phyloP scores from a whole-genome alignment of 805 yeast species.

The Candida pini region DNA sequence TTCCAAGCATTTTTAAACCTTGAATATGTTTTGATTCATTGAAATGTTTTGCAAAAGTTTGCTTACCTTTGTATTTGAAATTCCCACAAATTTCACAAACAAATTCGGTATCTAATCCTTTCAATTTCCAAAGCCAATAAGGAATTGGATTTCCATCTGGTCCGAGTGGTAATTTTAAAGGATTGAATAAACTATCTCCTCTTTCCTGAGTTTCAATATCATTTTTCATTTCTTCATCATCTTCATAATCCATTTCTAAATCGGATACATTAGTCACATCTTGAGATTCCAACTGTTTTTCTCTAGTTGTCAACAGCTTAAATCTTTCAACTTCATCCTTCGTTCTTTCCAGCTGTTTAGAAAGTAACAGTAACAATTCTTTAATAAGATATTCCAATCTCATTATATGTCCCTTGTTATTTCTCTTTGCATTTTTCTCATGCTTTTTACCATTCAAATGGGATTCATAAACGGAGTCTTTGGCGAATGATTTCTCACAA shows the following conservation, averaged over 20 bases:
- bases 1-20: constrained; percentile 73
- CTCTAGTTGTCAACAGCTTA: constrained; percentile 65
- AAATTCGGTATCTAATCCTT: constrained; percentile 71
- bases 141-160: constrained; percentile 92
- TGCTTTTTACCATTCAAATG: constrained; percentile 79
- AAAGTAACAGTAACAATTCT: constrained; percentile 33
- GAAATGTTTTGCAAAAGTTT: constrained; percentile 70
- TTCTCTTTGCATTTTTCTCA: constrained; percentile 36
- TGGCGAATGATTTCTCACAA: constrained; percentile 62
- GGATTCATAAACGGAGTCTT: constrained; percentile 55
- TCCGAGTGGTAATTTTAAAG: constrained; percentile 68
- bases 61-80: constrained; percentile 63
- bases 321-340: constrained; percentile 58
- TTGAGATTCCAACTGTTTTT: constrained; percentile 50
- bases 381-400: constrained; percentile 34
- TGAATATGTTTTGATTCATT: constrained; percentile 60
- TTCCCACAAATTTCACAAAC: constrained; percentile 87
- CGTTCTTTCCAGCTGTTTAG: constrained; percentile 42
- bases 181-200: constrained; percentile 32
- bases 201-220: constrained; percentile 5
- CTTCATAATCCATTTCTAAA: constrained; percentile 25
- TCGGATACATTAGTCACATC: constrained; percentile 28
- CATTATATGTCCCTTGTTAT: constrained; percentile 3
- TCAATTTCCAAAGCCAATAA: constrained; percentile 83
- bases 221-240: constrained; percentile 21